Conservation (phyloP, 805 yeast species). For the Clavispora vitiphila region DNA sequence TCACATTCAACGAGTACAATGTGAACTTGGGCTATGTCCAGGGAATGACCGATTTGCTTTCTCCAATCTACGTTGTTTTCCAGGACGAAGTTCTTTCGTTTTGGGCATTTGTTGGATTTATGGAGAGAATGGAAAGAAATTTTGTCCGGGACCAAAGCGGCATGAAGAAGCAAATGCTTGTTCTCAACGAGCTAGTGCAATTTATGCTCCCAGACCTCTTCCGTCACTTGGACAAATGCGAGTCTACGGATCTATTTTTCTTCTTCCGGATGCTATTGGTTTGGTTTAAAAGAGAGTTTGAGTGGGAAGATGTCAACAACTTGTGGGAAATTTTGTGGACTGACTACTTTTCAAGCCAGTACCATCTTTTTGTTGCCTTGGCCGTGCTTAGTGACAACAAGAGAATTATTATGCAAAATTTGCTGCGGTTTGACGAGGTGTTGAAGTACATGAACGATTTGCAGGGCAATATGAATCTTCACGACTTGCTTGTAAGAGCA, state of each 20-base stretch:
- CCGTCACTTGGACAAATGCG: conserved; percentile 79
- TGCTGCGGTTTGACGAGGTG: conserved; percentile 83
- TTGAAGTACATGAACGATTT: conserved; percentile 89
- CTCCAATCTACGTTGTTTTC: conserved; percentile 67
- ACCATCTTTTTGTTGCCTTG: conserved; percentile 79
- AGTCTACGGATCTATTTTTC: conserved; percentile 85
- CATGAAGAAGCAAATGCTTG: conserved; percentile 81
- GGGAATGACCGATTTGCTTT: conserved; percentile 92
- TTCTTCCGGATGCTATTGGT: conserved; percentile 92
- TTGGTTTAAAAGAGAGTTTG: conserved; percentile 91
- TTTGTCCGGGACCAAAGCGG: conserved; percentile 90
- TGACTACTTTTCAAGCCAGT: conserved; percentile 79
- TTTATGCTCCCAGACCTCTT: conserved; percentile 84
- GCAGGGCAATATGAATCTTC: conserved; percentile 67
- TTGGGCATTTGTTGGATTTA: conserved; percentile 82
- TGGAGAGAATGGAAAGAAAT: conserved; percentile 95
- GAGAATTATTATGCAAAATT: conserved; percentile 65
- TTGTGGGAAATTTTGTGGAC: conserved; percentile 96
- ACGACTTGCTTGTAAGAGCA: conserved; percentile 75
- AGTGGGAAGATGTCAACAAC: conserved; percentile 66
- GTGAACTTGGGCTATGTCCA: conserved; percentile 89
- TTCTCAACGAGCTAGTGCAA: conserved; percentile 80
- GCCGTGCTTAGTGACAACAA: conserved; percentile 88
- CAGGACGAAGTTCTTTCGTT: conserved; percentile 77
- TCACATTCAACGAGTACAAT: conserved; percentile 84